These are phyloP conservation scores for Pulveroboletus ravenelii DNA, from an alignment of 768 basidiomycete species.

Conservation along the genomic window DNA sequence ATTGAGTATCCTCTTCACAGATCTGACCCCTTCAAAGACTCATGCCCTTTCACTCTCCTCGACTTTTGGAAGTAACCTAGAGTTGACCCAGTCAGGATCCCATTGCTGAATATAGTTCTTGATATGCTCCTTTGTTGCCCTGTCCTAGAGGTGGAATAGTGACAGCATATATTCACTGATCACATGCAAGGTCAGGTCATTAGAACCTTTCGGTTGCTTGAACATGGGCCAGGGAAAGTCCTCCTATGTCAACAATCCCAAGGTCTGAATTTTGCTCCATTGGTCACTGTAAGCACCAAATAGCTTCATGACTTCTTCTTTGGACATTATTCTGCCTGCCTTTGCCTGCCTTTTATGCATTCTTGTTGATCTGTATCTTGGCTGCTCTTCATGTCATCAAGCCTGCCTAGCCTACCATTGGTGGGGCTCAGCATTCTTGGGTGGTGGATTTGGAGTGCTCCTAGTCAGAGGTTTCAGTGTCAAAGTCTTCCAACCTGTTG, in stretches of 20 bases:
- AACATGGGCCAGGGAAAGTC: slow-evolving; percentile 75
- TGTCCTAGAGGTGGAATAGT: slow-evolving; percentile 47
- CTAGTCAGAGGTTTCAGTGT: slow-evolving; percentile 15
- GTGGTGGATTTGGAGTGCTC: slow-evolving; percentile 17
- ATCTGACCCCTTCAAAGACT: slow-evolving; percentile 69
- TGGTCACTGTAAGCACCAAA: slow-evolving; percentile 60
- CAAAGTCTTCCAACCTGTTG: slow-evolving; percentile 18
- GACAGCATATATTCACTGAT: slow-evolving; percentile 63
- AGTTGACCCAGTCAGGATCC: slow-evolving; percentile 84
- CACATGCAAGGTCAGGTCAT: slow-evolving; percentile 53
- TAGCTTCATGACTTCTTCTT: slow-evolving; percentile 51
- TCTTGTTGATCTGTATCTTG: slow-evolving; percentile 62
- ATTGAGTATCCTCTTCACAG: slow-evolving; percentile 66
- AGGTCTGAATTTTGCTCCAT: slow-evolving; percentile 47
- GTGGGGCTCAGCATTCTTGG: slow-evolving; percentile 51
- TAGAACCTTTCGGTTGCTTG: slow-evolving; percentile 49
- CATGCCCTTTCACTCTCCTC: slow-evolving; percentile 56
- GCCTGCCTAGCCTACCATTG: slow-evolving; percentile 61
- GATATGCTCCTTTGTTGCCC: slow-evolving; percentile 61
- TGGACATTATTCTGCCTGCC: slow-evolving; percentile 44
- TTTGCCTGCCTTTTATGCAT: slow-evolving; percentile 40
- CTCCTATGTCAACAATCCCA: slow-evolving; percentile 51
- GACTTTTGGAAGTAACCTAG: slow-evolving; percentile 61
- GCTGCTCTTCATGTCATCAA: slow-evolving; percentile 61
- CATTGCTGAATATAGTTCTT: slow-evolving; percentile 71